Evolutionary conservation across 495 filamentous ascomycete species (phyloP).

Genomic region (Beverwykella pulmonaria): DNA sequence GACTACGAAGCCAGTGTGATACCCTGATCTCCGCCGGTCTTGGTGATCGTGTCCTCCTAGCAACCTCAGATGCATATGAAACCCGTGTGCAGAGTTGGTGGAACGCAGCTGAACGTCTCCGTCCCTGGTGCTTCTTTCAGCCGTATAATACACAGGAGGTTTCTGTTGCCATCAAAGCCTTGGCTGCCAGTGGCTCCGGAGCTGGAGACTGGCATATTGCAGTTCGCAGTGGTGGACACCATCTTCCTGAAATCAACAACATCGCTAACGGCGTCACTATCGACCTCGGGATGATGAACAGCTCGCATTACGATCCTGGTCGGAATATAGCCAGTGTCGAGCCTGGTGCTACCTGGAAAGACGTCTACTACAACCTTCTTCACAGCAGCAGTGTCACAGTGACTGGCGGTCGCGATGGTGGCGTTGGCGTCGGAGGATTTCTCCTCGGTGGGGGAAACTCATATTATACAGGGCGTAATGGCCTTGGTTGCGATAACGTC

Average conservation of each 20-base stretch:
- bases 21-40: conserved; percentile 2
- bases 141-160: conserved; percentile 46
- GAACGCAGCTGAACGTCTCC: conserved; percentile 41
- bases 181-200: conserved; percentile 23
- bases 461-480: conserved; percentile 47
- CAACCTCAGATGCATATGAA: conserved; percentile 3
- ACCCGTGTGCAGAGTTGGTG: conserved; percentile 1
- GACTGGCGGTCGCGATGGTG: conserved; percentile 38
- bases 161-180: conserved; percentile 41
- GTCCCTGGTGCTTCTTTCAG: conserved; percentile 48
- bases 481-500: conserved; percentile 55
- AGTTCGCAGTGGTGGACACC: conserved; percentile 55
- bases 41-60: background rate
- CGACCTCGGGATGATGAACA: conserved; percentile 54
- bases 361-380: conserved; percentile 32
- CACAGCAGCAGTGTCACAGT: conserved; percentile 36
- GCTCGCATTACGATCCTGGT: conserved; percentile 47
- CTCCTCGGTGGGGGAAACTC: conserved; percentile 24
- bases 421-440: conserved; percentile 53
- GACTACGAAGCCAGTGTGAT: background rate
- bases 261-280: conserved; percentile 54
- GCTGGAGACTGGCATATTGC: conserved; percentile 50
- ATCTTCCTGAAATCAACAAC: conserved; percentile 47
- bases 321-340: conserved; percentile 47
- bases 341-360: conserved; percentile 44